phyloP scores from a whole-genome alignment of 208 protist genomes.

The Wallacemonas sp. region DNA sequence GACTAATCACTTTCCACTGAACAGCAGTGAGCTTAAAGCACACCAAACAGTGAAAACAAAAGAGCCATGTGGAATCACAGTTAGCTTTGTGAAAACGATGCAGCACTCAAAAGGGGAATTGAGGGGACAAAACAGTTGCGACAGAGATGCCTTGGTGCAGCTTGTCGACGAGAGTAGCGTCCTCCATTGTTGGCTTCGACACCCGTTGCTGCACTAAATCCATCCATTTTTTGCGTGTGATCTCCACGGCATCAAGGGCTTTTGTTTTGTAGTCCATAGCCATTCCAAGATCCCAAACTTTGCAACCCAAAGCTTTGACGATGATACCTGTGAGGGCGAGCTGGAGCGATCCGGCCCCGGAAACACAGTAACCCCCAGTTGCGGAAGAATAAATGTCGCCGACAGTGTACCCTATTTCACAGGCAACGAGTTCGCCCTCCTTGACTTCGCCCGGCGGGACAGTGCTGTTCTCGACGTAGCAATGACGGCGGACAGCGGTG shows the following conservation, averaged over 20 bases:
- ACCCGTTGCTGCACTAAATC: slow-evolving; percentile 23
- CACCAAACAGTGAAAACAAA: no score
- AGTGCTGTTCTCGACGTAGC: slow-evolving; percentile 15
- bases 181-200: slow-evolving; percentile 12
- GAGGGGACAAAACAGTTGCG: slow-evolving; percentile 2
- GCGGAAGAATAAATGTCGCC: slow-evolving; percentile 86
- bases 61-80: no score
- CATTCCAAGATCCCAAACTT: slow-evolving; percentile 91
- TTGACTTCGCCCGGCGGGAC: slow-evolving; percentile 6
- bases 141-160: slow-evolving; percentile 20
- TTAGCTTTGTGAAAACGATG: not conserved
- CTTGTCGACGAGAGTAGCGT: slow-evolving; percentile 11
- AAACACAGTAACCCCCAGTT: slow-evolving; percentile 73
- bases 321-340: slow-evolving; percentile 49
- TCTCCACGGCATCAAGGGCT: slow-evolving; percentile 23
- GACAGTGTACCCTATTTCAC: slow-evolving; percentile 76
- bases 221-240: slow-evolving; percentile 52
- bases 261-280: slow-evolving; percentile 71
- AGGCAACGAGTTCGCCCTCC: slow-evolving; percentile 73
- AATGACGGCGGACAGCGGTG: slow-evolving; percentile 55
- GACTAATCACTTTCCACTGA: no score
- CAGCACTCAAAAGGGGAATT: not conserved
- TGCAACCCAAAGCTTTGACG: slow-evolving; percentile 53
- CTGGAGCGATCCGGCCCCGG: slow-evolving; percentile 69
- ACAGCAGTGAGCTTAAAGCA: no score